These are phyloP conservation scores for Didymella sp. DNA, from an alignment of 2,329 filamentous ascomycete genomes.

Conservation along the genomic window DNA sequence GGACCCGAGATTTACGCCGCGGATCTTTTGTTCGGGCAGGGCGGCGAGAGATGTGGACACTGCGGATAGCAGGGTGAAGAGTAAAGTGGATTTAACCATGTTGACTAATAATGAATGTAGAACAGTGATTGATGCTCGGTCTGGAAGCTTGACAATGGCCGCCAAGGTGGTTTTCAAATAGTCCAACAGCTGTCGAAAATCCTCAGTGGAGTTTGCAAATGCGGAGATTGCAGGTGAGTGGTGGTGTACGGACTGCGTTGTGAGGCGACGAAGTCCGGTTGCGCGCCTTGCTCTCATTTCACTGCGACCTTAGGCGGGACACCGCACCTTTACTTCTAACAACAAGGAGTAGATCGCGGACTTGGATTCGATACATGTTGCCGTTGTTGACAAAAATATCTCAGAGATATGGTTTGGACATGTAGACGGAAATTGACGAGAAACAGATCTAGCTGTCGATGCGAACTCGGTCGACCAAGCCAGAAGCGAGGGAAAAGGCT, in stretches of 20 bases:
- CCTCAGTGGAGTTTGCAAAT: not conserved
- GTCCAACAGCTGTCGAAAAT: not conserved
- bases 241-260: slow-evolving; percentile 1
- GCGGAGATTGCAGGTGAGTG: not conserved
- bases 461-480: too few relatives aligned
- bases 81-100: not conserved
- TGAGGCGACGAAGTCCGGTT: slow-evolving; percentile 6
- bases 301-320: slow-evolving; percentile 1
- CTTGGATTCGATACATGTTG: not conserved
- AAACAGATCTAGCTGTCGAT: too few relatives aligned
- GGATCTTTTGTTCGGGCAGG: slow-evolving; percentile 52
- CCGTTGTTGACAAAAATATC: not conserved
- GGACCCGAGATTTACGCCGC: slow-evolving; percentile 63
- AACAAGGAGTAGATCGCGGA: too few relatives aligned
- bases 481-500: too few relatives aligned
- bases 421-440: not conserved
- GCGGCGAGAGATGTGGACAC: not conserved
- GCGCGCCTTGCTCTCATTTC: slow-evolving; percentile 8
- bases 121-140: not conserved
- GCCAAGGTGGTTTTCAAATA: slow-evolving; percentile 1
- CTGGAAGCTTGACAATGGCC: not conserved
- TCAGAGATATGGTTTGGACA: not conserved
- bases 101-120: not conserved
- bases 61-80: not conserved
- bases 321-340: slow-evolving; percentile 1